Evolutionary conservation across 2,329 filamentous ascomycete genomes (phyloP), one percentile per base, ranked within the genome.

Genomic region (Trichoderma harzianum): DNA sequence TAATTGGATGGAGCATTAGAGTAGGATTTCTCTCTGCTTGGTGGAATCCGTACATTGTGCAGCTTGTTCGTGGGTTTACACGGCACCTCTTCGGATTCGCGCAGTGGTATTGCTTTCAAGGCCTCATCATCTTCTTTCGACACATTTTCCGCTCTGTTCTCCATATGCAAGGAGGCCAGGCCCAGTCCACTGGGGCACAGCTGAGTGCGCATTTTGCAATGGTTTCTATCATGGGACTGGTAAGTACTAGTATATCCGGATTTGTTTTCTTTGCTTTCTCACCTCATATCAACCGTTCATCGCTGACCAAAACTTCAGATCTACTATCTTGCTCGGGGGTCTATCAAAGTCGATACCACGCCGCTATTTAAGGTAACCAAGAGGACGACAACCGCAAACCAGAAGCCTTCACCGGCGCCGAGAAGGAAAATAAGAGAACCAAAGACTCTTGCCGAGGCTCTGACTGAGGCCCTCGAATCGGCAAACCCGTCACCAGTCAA

Each of bases 41-140:
- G 86, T 93, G 91, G 91, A 93, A 93, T 73, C 90, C 90, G 0
- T 87, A 86, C 72, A 88, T 92, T 74, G 85, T 88, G 39, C 85
- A 90, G 75, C 87, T 86, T 4, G 83, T 85, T 39, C 84, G 87
- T n/a, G 90, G 88, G 69, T 91, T 87, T 78, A 87, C 84, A 32
- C 86, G 82, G 73, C 89, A 88, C 71, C 83, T 93, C 36, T 78
- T 86, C 3, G 90, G 91, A 0, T 85, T 93, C 14, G 82, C 84
- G 4, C 85, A 88, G 66, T 92, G 92, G 86, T 93, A 93, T 77
- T 85, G 84, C 1, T 87, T 91, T 73, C 92, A 94, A 76, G 78
- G 86, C 2, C 78, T 91, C 36, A 84, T 90, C 26, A 77, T 93
- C 12, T 77, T 86, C 7, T 80, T 90, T 12, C 86, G 92, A 47